Evolutionary conservation across 495 filamentous ascomycete genomes (phyloP), one percentile per base, ranked within the genome.

Genomic region (Extremus antarcticus): DNA sequence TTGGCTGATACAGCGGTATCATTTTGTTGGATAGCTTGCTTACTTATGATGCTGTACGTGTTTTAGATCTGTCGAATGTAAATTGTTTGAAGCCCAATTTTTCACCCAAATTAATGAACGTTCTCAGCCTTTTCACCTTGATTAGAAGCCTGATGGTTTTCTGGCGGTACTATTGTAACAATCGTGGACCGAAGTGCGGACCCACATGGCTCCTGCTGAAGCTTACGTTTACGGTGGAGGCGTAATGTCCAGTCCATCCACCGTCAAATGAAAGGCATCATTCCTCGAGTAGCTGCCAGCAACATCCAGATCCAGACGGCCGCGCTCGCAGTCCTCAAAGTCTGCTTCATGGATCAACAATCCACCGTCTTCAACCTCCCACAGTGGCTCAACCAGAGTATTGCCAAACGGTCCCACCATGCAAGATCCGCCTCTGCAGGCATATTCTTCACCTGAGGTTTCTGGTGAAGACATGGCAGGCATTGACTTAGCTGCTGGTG

Each of bases 361-460:
- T 0, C 73, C 74, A 7, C 73, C 73, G 58, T 84, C 77, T 52
- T 90, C 82, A 32, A 84, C 79, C 52, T 92, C 86, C 88, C 88
- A 95, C 49, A 94, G 70, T 0, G 91, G 91, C 0, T 87, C 89
- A 0, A 78, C 80, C 0, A 95, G 66, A 2, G 90, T 78, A 2
- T 90, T 77, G 0, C 91, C 91, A 25, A 86, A 71, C 0, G 91
- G 91, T 7, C 77, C 83, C 45, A 94, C 72, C 57, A 97, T 90
- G 58, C 82, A 85, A 0, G 86, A 91, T 0, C 91, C 91, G 23
- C 90, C 91, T 8, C 83, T 76, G 47, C 75, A 86, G 46, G 80
- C 61, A 53, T 77, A 85, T 2, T 70, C 70, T 7, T 70, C 69
- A n/a, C 64, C 71, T 11, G 50, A 25, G 22, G 47, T 25, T 2